Base-by-base conservation (phyloP, 106 monocot species). In the Phalaenopsis equestris region DNA sequence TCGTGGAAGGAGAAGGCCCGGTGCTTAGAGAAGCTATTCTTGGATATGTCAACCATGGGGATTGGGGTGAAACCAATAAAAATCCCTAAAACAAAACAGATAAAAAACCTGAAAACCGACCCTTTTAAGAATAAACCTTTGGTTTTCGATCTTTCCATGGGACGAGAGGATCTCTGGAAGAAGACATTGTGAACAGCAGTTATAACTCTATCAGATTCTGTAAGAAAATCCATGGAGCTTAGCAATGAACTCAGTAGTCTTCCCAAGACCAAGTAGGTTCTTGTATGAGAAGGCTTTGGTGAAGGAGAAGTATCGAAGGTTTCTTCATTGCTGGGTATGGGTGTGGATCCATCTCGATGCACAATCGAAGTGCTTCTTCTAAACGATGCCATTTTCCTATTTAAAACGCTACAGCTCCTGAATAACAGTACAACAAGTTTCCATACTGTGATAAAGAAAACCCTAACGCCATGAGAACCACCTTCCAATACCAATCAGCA, bases 31-130 rank as follows among this genome's bases (percentile, higher is more conserved):
- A 73, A 41, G 17, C 83, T 79, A 82, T 84, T 84, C 72, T 78
- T 79, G 42, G 88, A 82, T 11, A 91, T 16, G 79, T 91, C 82
- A 39, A 93, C 41, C 0, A 89, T 75, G 17, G 86, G 57, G 67
- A 87, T 89, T 46, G 87, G 84, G 19, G 89, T 84, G 77, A 87
- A 87, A 67, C 91, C 86, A 19, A 89, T 55, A 61, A 91, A 83
- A 55, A 82, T 55, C 21, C 93, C 93, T 4, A 89, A 14, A 72
- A 90, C 77, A 79, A 93, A 93, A 46, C 78, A 93, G n/a, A 91
- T 41, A 46, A 81, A 73, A 19, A 89, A 67, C 76, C 86, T 82
- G 65, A 86, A 75, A 64, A 85, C 65, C 7, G 72, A 52, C 38
- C 82, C 78, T 45, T 75, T 89, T 81, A 81, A 82, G 75, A 79